These are phyloP conservation scores for Leccinum broughii DNA, from an alignment of 768 basidiomycete genomes.

Conservation along the genomic window DNA sequence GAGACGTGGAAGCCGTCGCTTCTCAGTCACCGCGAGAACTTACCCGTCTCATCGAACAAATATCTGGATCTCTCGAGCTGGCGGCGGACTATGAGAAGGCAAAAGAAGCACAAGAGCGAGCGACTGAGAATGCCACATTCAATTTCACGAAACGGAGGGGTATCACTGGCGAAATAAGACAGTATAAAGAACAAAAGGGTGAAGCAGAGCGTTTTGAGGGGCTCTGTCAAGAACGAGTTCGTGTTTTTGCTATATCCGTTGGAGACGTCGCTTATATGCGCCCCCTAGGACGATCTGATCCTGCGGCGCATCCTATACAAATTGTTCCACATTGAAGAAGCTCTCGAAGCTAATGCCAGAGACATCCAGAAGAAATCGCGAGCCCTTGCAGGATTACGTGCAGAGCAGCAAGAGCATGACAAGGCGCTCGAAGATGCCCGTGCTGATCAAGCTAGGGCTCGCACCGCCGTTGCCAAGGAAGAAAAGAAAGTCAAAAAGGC, in stretches of 20 bases:
- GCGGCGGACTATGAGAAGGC: constrained; percentile 87
- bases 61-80: constrained; percentile 91
- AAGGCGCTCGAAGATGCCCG: constrained; percentile 70
- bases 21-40: constrained; percentile 92
- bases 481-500: constrained; percentile 89
- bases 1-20: constrained; percentile 97
- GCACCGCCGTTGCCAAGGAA: constrained; percentile 73
- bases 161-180: constrained; percentile 92
- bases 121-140: constrained; percentile 91
- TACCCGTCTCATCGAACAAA: constrained; percentile 90
- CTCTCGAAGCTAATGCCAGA: constrained; percentile 69
- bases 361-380: constrained; percentile 75
- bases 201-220: constrained; percentile 89
- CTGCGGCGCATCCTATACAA: constrained; percentile 84
- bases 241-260: constrained; percentile 21
- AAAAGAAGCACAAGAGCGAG: constrained; percentile 82
- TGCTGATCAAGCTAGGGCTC: constrained; percentile 76
- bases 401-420: constrained; percentile 71
- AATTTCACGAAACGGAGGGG: constrained; percentile 94
- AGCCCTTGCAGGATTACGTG: constrained; percentile 63
- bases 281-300: constrained; percentile 71
- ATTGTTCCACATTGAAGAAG: constrained; percentile 85
- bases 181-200: constrained; percentile 95
- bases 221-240: constrained; percentile 70
- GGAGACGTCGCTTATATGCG: constrained; percentile 7